Percentiles rank a stretch among this genome's conserved stretches.
phyloP scores from a whole-genome alignment of 108 stramenopile genomes.

The Mediolabrus comicus region DNA sequence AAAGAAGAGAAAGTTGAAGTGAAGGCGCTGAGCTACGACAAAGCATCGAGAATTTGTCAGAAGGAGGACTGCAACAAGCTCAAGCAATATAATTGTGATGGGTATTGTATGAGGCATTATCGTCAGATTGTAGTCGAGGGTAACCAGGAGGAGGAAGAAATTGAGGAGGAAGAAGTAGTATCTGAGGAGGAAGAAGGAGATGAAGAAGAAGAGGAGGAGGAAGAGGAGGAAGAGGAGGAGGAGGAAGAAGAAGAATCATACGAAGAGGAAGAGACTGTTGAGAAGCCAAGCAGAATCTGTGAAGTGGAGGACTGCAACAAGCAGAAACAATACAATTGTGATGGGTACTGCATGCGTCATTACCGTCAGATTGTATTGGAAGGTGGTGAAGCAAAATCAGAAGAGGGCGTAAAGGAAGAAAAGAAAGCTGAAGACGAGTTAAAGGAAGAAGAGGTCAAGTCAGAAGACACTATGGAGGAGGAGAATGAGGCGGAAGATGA shows the following conservation, averaged over 20 bases:
- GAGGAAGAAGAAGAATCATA: slow-evolving; percentile 19
- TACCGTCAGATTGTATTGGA: neutral
- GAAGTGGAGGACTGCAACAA: neutral
- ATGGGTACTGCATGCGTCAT: slow-evolving; percentile 5
- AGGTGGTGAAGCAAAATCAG: neutral
- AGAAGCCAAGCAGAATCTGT: slow-evolving; percentile 9
- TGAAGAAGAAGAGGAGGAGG: slow-evolving; percentile 2
- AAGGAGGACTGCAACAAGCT: slow-evolving; percentile 8
- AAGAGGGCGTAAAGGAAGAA: slow-evolving; percentile 8
- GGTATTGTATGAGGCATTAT: slow-evolving; percentile 5
- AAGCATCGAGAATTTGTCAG: neutral
- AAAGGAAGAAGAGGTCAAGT: slow-evolving; percentile 4
- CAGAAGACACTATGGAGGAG: slow-evolving; percentile 9
- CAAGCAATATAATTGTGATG: slow-evolving; percentile 11
- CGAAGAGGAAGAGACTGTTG: slow-evolving; percentile 18
- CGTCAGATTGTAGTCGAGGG: neutral
- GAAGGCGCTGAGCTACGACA: neutral
- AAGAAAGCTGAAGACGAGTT: slow-evolving; percentile 18
- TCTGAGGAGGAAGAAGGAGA: slow-evolving; percentile 14
- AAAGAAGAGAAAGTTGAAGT: neutral
- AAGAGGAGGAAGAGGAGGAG: slow-evolving; percentile 30
- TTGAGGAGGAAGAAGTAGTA: slow-evolving; percentile 8
- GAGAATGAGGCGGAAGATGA: slow-evolving; percentile 21
- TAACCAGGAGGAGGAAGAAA: neutral
- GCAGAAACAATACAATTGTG: slow-evolving; percentile 5